Conservation (phyloP, 2,329 filamentous ascomycete species). For the Exophiala lecanii-corni region DNA sequence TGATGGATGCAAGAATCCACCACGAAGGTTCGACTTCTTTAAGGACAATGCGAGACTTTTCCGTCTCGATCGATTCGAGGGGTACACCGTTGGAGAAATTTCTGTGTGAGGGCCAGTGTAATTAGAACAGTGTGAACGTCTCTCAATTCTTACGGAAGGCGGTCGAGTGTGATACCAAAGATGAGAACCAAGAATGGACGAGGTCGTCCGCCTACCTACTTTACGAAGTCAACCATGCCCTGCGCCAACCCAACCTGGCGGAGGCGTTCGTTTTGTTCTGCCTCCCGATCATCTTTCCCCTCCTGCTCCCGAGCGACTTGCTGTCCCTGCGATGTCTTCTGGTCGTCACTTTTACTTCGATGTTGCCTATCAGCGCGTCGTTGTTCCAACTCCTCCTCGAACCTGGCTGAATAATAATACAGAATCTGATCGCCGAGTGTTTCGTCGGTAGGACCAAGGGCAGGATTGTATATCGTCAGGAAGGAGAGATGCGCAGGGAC, state of each 20-base stretch:
- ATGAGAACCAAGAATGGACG: slow-evolving; percentile 5
- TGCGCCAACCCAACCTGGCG: slow-evolving; percentile 93
- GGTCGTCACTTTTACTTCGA: background rate
- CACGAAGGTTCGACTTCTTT: slow-evolving; percentile 84
- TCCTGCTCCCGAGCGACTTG: slow-evolving; percentile 25
- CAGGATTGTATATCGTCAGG: slow-evolving; percentile 91
- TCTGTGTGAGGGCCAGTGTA: slow-evolving; percentile 41
- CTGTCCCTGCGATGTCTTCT: slow-evolving; percentile 3
- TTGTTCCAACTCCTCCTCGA: slow-evolving; percentile 26
- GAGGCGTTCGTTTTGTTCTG: slow-evolving; percentile 78
- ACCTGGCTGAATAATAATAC: slow-evolving; percentile 69
- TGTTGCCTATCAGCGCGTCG: slow-evolving; percentile 16
- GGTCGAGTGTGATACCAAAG: too few species aligned
- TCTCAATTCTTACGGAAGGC: too few species aligned
- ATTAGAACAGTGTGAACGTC: too few species aligned
- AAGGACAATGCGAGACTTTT: slow-evolving; percentile 77
- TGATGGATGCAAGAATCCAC: slow-evolving; percentile 92
- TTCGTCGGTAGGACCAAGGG: slow-evolving; percentile 67
- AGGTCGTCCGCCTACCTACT: slow-evolving; percentile 47
- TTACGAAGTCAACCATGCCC: slow-evolving; percentile 89
- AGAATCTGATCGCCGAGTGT: slow-evolving; percentile 78
- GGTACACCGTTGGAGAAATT: slow-evolving; percentile 75
- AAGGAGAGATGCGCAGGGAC: slow-evolving; percentile 83
- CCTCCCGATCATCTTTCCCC: slow-evolving; percentile 38
- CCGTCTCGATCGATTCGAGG: slow-evolving; percentile 84